phyloP scores from a whole-genome alignment of 2,329 filamentous ascomycete genomes.

The Neocatenulostroma microsporum region DNA sequence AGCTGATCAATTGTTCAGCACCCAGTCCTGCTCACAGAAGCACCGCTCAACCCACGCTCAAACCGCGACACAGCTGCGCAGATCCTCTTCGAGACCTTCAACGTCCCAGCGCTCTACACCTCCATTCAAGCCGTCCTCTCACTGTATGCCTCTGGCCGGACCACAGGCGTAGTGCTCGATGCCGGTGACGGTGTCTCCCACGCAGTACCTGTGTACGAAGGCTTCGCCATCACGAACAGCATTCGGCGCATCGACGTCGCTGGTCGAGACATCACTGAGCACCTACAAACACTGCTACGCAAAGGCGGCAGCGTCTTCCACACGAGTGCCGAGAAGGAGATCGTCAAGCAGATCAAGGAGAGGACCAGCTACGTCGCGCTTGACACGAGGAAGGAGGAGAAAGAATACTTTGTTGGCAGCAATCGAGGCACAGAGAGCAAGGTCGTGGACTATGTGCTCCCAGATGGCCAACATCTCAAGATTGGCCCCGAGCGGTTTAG shows the following conservation, averaged over 20 bases:
- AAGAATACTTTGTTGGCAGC: slow-evolving; percentile 72
- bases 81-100: slow-evolving; percentile 98
- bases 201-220: slow-evolving; percentile 94
- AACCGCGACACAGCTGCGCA: slow-evolving; percentile 96
- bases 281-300: slow-evolving; percentile 81
- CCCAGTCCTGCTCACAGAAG: slow-evolving; percentile 91
- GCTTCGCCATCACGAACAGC: slow-evolving; percentile 91
- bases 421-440: slow-evolving; percentile 63
- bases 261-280: slow-evolving; percentile 89
- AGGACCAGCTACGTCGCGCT: slow-evolving; percentile 83
- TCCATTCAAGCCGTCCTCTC: slow-evolving; percentile 96
- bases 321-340: slow-evolving; percentile 97
- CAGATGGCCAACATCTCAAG: slow-evolving; percentile 91
- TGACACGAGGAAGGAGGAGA: slow-evolving; percentile 89
- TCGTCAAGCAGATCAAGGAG: slow-evolving; percentile 97
- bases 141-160: slow-evolving; percentile 89
- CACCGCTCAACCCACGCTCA: slow-evolving; percentile 85
- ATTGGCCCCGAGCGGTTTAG: slow-evolving; percentile 91
- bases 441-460: slow-evolving; percentile 77
- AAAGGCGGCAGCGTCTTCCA: slow-evolving; percentile 94
- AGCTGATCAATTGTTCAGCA: slow-evolving; percentile 49
- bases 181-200: slow-evolving; percentile 95
- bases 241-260: slow-evolving; percentile 95
- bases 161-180: slow-evolving; percentile 92
- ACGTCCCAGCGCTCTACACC: slow-evolving; percentile 91